Percentiles rank a stretch among this genome's conserved stretches.
These are phyloP conservation scores for Cytospora piceicola DNA, from an alignment of 2,329 filamentous ascomycete genomes.

Conservation along the genomic window DNA sequence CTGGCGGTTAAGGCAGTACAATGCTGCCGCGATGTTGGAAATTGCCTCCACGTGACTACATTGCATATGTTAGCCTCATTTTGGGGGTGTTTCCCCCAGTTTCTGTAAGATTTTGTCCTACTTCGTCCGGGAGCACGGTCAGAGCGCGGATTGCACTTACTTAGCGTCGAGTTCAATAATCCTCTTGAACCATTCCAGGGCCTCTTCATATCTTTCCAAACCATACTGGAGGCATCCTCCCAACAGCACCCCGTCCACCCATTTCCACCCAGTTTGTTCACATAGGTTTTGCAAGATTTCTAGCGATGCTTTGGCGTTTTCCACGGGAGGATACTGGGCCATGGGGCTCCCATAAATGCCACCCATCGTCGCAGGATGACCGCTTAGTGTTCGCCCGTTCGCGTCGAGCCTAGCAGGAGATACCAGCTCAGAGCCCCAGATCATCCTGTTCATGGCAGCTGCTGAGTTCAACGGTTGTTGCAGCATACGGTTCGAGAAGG, in stretches of 20 bases:
- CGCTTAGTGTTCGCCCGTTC: slow-evolving; percentile 20
- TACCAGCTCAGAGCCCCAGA: slow-evolving; percentile 26
- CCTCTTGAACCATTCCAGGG: slow-evolving; percentile 73
- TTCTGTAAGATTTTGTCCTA: not conserved
- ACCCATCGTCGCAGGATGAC: slow-evolving; percentile 31
- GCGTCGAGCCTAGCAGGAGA: slow-evolving; percentile 22
- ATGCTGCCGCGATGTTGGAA: slow-evolving; percentile 87
- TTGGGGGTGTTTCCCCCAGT: not conserved
- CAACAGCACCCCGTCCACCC: slow-evolving; percentile 91
- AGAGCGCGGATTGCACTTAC: slow-evolving; percentile 45
- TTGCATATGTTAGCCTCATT: slow-evolving; percentile 33
- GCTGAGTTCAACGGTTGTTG: slow-evolving; percentile 16
- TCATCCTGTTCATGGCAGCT: slow-evolving; percentile 23
- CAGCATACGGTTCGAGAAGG: slow-evolving; percentile 17
- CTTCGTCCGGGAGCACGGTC: not conserved
- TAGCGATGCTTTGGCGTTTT: slow-evolving; percentile 68
- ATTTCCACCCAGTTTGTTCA: slow-evolving; percentile 80
- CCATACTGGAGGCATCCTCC: slow-evolving; percentile 92
- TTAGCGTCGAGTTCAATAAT: slow-evolving; percentile 59
- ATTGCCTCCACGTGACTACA: slow-evolving; percentile 85
- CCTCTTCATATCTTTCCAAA: slow-evolving; percentile 79
- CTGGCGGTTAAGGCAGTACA: slow-evolving; percentile 80
- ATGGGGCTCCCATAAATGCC: slow-evolving; percentile 33
- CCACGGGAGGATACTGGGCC: slow-evolving; percentile 45
- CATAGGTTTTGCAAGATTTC: slow-evolving; percentile 75